Conservation (phyloP, 2,329 filamentous ascomycete species). For the Talaromyces sp. region DNA sequence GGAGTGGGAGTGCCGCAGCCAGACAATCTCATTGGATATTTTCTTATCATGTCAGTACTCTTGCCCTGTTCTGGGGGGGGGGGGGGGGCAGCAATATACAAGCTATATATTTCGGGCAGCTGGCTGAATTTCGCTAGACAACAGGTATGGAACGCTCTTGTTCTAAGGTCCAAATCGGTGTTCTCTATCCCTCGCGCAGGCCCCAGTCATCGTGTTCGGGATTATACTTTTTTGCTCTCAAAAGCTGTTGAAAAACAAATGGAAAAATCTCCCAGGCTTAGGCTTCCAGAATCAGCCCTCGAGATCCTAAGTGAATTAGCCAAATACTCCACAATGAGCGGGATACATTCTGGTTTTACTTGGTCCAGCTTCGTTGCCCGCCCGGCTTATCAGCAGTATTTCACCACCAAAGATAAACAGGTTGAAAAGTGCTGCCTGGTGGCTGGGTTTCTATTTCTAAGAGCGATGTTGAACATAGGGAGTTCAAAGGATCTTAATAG, state of each 20-base stretch:
- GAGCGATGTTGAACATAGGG: not conserved
- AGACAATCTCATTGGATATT: constrained; percentile 16
- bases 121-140: not conserved
- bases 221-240: not conserved
- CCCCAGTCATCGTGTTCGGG: not conserved
- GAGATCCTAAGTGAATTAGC: not conserved
- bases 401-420: not conserved
- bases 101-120: not conserved
- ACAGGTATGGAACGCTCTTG: constrained; percentile 15
- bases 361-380: not conserved
- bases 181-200: constrained; percentile 1
- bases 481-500: not conserved
- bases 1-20: constrained; percentile 6
- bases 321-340: not conserved
- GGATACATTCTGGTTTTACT: not conserved
- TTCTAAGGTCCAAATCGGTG: constrained; percentile 6
- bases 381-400: not conserved
- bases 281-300: constrained; percentile 11
- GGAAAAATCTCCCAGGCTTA: not conserved
- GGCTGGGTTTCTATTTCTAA: not conserved
- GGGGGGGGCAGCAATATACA: not conserved
- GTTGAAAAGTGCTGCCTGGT: not conserved
- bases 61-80: not conserved
- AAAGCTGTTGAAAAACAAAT: constrained; percentile 8
- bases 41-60: constrained; percentile 11